A percentile compares a stretch with the other conserved stretches of the same genome.
Conservation (phyloP, 176 grass and related monocot species). For the Hsuehochloa calcarea region DNA sequence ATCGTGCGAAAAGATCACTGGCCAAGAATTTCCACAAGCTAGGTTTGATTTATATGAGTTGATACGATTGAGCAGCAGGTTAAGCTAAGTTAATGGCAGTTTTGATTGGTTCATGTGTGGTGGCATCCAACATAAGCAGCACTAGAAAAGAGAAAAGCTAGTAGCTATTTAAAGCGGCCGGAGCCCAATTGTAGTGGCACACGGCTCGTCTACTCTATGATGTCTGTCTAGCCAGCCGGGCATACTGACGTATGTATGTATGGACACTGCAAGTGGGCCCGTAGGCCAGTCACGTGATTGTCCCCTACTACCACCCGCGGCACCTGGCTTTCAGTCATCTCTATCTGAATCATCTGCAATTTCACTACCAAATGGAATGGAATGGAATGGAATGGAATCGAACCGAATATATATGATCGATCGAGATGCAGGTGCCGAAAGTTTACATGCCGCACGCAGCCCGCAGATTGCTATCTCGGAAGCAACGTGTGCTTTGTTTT, state of each 20-base stretch:
- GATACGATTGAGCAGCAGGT: background rate
- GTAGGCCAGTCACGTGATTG: background rate
- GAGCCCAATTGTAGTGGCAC: too few relatives aligned
- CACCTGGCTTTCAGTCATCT: too few relatives aligned
- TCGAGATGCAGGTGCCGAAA: too few relatives aligned
- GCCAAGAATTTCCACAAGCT: background rate
- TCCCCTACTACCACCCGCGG: background rate
- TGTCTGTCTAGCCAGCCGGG: background rate
- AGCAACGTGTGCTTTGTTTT: too few relatives aligned
- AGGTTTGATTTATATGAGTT: background rate
- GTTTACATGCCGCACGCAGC: too few relatives aligned
- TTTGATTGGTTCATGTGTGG: background rate
- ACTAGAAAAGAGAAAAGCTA: constrained; percentile 33
- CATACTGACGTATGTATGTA: background rate
- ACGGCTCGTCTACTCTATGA: too few relatives aligned
- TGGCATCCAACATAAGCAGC: constrained; percentile 17
- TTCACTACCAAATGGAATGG: background rate
- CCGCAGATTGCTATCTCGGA: too few relatives aligned
- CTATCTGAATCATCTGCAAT: background rate
- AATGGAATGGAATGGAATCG: background rate
- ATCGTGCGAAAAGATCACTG: background rate
- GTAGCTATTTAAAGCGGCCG: background rate
- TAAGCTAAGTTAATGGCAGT: background rate
- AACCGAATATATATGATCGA: too few relatives aligned
- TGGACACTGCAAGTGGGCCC: background rate